These are phyloP conservation scores for Hericium coralloides DNA, from an alignment of 768 basidiomycete species.

Conservation along the genomic window DNA sequence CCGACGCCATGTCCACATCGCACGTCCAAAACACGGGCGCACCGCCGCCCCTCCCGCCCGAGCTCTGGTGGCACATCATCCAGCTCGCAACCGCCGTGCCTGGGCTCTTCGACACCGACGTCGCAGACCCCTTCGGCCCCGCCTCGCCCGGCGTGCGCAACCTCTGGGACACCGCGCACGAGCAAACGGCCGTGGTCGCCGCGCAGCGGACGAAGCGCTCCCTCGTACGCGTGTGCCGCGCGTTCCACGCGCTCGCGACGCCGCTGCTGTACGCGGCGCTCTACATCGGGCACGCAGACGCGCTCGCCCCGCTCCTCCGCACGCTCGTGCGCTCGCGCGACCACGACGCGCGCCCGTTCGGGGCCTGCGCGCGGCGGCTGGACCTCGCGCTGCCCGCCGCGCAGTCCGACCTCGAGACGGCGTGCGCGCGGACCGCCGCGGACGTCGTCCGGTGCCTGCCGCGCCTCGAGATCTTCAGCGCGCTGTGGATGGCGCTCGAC, in stretches of 20 bases:
- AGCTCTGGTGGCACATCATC: conserved; percentile 1
- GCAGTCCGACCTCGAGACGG: not conserved
- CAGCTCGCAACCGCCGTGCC: not conserved
- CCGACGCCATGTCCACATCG: not conserved
- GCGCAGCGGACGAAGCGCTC: not conserved
- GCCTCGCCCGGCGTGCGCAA: not conserved
- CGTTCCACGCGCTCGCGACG: not conserved
- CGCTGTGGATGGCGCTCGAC: not conserved
- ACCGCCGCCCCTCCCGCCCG: not conserved
- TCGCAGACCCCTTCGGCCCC: not conserved
- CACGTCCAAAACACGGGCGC: not conserved
- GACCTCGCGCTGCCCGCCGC: not conserved
- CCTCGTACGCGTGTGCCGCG: not conserved
- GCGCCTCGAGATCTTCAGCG: not conserved
- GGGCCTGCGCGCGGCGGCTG: not conserved
- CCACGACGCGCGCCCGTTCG: not conserved
- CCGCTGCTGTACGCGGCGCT: conserved; percentile 1
- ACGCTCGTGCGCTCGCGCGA: not conserved
- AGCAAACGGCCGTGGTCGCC: not conserved
- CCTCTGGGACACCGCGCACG: not conserved
- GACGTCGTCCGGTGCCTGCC: not conserved
- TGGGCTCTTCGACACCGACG: not conserved
- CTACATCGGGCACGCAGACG: not conserved
- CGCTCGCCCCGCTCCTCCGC: not conserved
- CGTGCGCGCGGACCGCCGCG: not conserved